These are phyloP conservation scores for Pycnococcus provasolii DNA, from an alignment of 139 green algal genomes.

Conservation along the genomic window DNA sequence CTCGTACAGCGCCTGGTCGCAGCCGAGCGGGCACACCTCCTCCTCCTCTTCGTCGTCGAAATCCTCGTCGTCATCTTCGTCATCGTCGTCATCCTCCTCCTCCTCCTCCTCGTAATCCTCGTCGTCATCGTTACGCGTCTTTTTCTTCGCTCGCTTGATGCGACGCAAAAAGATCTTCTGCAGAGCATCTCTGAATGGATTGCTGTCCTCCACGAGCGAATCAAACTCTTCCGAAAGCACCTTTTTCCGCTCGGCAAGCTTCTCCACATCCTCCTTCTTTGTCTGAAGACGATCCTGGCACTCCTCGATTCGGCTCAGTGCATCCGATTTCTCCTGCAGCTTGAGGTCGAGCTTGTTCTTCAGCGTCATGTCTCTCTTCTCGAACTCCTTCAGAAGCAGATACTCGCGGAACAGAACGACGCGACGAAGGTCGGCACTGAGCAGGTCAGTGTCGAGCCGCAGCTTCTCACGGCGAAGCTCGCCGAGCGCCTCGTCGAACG, in stretches of 20 bases:
- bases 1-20: conserved; percentile 55
- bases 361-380: conserved; percentile 51
- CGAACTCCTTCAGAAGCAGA: conserved; percentile 51
- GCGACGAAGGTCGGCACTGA: conserved; percentile 45
- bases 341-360: conserved; percentile 44
- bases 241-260: conserved; percentile 14
- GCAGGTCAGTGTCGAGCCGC: conserved; percentile 44
- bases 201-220: conserved; percentile 37
- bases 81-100: conserved; percentile 36
- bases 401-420: conserved; percentile 48
- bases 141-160: conserved; percentile 63
- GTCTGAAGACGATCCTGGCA: conserved; percentile 28
- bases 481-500: conserved; percentile 49
- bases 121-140: conserved; percentile 28
- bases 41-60: conserved; percentile 33
- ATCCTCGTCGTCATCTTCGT: conserved; percentile 22
- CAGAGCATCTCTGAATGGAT: conserved; percentile 51
- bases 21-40: conserved; percentile 34
- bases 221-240: conserved; percentile 40
- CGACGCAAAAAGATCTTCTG: conserved; percentile 52
- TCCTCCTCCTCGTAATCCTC: conserved; percentile 27
- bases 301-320: conserved; percentile 36
- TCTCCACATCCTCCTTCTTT: conserved; percentile 22
- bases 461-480: conserved; percentile 45
- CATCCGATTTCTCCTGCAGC: conserved; percentile 46